Evolutionary conservation across 768 basidiomycete species (phyloP), one percentile per base, ranked within the genome.

Genomic region (Clavaria fumosa): DNA sequence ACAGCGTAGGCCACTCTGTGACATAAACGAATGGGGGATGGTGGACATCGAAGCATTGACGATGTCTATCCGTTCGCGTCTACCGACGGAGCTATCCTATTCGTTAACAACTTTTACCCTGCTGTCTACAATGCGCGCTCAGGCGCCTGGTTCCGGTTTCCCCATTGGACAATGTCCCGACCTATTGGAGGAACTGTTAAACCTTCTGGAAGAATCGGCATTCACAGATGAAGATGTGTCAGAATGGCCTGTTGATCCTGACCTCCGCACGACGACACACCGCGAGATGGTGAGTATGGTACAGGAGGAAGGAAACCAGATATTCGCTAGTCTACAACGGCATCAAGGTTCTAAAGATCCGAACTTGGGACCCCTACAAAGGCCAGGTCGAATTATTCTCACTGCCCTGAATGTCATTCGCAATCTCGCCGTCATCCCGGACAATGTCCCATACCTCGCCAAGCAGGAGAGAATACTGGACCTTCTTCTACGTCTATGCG

Each of bases 11-110:
- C 65, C 70, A 4, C 54, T 80, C 48, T 69, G 81, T 40, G 72
- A 78, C 35, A 68, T 85, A 44, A 75, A 78, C 51, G 86, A 91
- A 37, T 86, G 90, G 75, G 89, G 86, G 15, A 67, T 65, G 5
- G 72, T 93, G 35, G 91, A 97, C 48, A 76, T 96, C 41, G 90
- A 95, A 50, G 76, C 76, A n/a, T 66, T 99, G 35, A 78, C 77
- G n/a, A 78, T 99, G 79, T 83, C 84, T 21, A 60, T 99, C 27
- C 80, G 90, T 22, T 93, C 84, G 23, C 68, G 91, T 23, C 59
- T 96, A 28, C 68, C 77, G 6, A 66, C 73, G 32, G 93, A 99
- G 55, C 60, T 91, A 37, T 79, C 89, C 3, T 97, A 90, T 53
- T 86, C 83, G 4, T 60, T 99, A 46, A 88, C 89, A 15, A 84